These are phyloP conservation scores for Psilocybe azurescens DNA, from an alignment of 768 basidiomycete species.

Conservation along the genomic window DNA sequence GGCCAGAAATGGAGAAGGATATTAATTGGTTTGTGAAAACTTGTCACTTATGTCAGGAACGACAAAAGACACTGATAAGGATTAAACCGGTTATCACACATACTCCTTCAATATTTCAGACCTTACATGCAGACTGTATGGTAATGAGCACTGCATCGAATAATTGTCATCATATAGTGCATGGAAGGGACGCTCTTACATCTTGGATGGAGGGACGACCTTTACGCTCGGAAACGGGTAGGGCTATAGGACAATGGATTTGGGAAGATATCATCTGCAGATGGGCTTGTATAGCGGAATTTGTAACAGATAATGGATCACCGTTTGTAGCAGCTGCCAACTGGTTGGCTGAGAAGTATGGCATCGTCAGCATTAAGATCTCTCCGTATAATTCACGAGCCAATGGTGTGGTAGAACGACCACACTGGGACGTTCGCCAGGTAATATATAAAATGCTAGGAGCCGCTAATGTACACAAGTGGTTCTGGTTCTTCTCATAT, in stretches of 20 bases:
- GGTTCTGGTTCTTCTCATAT: constrained; percentile 26
- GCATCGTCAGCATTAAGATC: constrained; percentile 19
- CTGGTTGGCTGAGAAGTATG: constrained; percentile 28
- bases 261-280: constrained; percentile 36
- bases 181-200: constrained; percentile 22
- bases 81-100: too few relatives aligned
- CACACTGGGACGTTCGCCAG: constrained; percentile 25
- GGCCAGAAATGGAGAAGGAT: too few relatives aligned
- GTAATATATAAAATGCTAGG: constrained; percentile 18
- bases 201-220: constrained; percentile 29
- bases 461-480: not conserved
- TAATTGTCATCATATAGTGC: constrained; percentile 1
- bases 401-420: constrained; percentile 25
- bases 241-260: constrained; percentile 26
- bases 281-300: constrained; percentile 44
- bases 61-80: too few relatives aligned
- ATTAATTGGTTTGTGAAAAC: too few relatives aligned
- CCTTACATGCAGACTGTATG: too few relatives aligned
- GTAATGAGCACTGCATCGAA: not conserved
- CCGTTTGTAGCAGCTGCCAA: constrained; percentile 22
- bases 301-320: constrained; percentile 37
- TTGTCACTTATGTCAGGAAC: too few relatives aligned
- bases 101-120: too few relatives aligned
- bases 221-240: constrained; percentile 23
- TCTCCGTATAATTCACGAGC: constrained; percentile 26